These are phyloP conservation scores for Hypholoma fasciculare DNA, from an alignment of 768 basidiomycete genomes.

Conservation along the genomic window DNA sequence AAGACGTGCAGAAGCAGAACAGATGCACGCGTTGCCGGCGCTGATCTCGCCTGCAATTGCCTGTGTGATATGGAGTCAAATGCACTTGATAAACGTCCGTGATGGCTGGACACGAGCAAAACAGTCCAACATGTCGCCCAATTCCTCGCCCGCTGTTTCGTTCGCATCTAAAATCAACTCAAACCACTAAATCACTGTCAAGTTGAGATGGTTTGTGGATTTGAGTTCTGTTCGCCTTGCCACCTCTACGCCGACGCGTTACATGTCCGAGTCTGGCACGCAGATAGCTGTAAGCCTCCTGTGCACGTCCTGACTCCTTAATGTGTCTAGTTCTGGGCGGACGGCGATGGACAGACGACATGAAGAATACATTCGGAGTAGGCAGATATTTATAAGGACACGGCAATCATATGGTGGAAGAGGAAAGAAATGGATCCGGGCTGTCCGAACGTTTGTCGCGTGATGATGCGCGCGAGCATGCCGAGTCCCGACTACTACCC, in stretches of 20 bases:
- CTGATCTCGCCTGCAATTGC: conserved; percentile 1
- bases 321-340: conserved; percentile 6
- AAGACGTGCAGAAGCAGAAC: neutral
- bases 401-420: conserved; percentile 10
- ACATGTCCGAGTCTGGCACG: neutral
- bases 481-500: neutral
- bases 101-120: conserved; percentile 9
- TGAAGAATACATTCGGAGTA: neutral
- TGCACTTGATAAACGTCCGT: conserved; percentile 11
- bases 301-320: neutral
- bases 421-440: conserved; percentile 1
- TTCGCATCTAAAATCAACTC: conserved; percentile 4
- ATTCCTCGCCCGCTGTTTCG: neutral
- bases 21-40: neutral
- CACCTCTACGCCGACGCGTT: neutral
- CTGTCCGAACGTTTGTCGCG: neutral
- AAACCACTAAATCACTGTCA: neutral
- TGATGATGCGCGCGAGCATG: neutral
- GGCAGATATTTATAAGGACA: conserved; percentile 4
- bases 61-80: conserved; percentile 1
- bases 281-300: neutral
- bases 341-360: conserved; percentile 5
- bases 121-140: conserved; percentile 1
- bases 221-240: neutral
- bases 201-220: neutral